phyloP scores from a whole-genome alignment of 2,329 filamentous ascomycete species.

The Magnaporthiopsis rhizophila region DNA sequence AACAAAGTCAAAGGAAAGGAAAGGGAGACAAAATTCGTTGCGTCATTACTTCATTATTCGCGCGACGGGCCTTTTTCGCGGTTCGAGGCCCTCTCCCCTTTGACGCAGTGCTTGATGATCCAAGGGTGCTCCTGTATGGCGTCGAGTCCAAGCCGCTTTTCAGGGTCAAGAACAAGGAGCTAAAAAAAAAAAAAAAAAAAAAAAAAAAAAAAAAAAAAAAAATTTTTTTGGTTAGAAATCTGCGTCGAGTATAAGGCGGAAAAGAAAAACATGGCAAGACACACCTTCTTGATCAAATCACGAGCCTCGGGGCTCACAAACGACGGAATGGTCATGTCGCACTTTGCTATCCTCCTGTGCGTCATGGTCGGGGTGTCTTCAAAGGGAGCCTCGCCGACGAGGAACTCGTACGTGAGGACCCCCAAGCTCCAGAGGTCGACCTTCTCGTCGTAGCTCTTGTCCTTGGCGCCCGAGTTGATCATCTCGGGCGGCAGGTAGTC shows the following conservation, averaged over 20 bases:
- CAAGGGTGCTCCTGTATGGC: slow-evolving; percentile 86
- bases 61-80: slow-evolving; percentile 34
- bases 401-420: slow-evolving; percentile 91
- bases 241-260: background rate
- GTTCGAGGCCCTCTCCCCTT: slow-evolving; percentile 45
- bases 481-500: slow-evolving; percentile 98
- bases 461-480: slow-evolving; percentile 71
- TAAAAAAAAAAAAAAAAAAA: slow-evolving; percentile 27
- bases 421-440: slow-evolving; percentile 95
- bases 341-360: slow-evolving; percentile 76
- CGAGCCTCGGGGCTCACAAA: slow-evolving; percentile 86
- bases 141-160: slow-evolving; percentile 85
- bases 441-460: slow-evolving; percentile 91
- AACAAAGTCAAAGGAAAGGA: background rate
- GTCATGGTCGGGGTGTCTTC: slow-evolving; percentile 96
- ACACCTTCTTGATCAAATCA: slow-evolving; percentile 84
- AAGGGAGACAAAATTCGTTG: background rate
- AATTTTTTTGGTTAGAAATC: slow-evolving; percentile 10
- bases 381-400: slow-evolving; percentile 93
- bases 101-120: slow-evolving; percentile 91
- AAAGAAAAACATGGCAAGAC: background rate
- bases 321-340: slow-evolving; percentile 85
- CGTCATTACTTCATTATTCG: slow-evolving; percentile 1
- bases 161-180: slow-evolving; percentile 86
- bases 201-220: slow-evolving; percentile 13